phyloP scores from a whole-genome alignment of 495 filamentous ascomycete species.

The Parathielavia hyrcaniae region DNA sequence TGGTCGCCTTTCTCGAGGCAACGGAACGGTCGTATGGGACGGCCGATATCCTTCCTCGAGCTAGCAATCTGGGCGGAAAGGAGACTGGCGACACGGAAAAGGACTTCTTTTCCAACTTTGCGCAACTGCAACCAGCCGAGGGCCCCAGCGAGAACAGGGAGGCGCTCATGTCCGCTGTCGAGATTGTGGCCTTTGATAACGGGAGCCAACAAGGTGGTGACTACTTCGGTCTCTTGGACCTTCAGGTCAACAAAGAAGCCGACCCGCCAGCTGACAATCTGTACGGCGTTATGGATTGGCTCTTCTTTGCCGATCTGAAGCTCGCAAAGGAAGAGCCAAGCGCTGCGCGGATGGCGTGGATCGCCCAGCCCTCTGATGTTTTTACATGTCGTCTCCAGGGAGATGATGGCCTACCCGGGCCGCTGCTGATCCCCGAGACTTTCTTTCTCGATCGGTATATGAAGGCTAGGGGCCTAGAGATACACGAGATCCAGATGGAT shows the following conservation, averaged over 20 bases:
- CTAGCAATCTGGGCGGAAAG: background rate
- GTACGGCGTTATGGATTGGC: slow-evolving; percentile 66
- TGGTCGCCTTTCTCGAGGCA: slow-evolving; percentile 80
- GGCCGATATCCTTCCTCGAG: slow-evolving; percentile 43
- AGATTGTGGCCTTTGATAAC: slow-evolving; percentile 12
- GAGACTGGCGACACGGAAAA: slow-evolving; percentile 22
- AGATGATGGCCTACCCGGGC: slow-evolving; percentile 34
- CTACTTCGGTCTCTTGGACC: slow-evolving; percentile 38
- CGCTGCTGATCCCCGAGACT: slow-evolving; percentile 60
- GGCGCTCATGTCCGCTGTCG: slow-evolving; percentile 14
- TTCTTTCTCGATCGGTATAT: slow-evolving; percentile 80
- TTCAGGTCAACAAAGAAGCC: slow-evolving; percentile 25
- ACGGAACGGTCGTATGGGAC: slow-evolving; percentile 80
- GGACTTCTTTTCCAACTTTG: slow-evolving; percentile 26
- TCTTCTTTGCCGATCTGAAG: slow-evolving; percentile 51
- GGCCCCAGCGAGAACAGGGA: background rate
- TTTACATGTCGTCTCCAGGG: slow-evolving; percentile 55
- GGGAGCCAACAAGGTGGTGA: slow-evolving; percentile 12
- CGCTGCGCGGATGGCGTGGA: slow-evolving; percentile 43
- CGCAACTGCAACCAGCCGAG: background rate
- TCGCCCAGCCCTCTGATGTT: slow-evolving; percentile 59
- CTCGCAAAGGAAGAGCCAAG: slow-evolving; percentile 30
- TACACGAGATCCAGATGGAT: slow-evolving; percentile 39
- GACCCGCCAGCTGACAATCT: slow-evolving; percentile 44
- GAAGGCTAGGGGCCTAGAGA: slow-evolving; percentile 47